These are phyloP conservation scores for Candida argentea DNA, from an alignment of 805 yeast species.

Conservation along the genomic window DNA sequence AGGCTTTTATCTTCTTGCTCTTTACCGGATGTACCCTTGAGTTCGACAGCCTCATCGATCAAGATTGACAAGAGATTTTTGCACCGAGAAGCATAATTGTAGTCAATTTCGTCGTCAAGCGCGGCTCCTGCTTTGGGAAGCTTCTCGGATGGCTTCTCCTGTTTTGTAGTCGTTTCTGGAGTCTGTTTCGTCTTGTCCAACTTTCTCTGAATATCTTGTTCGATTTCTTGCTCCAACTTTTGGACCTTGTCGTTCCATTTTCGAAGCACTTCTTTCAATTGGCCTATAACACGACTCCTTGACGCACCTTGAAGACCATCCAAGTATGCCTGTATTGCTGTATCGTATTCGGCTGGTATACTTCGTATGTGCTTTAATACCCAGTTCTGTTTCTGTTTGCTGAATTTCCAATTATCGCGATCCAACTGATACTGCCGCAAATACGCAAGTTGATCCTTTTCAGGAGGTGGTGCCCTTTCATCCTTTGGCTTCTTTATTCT, in stretches of 20 bases:
- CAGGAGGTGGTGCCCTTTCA: slow-evolving; percentile 65
- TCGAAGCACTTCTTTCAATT: slow-evolving; percentile 35
- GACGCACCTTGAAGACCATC: slow-evolving; percentile 65
- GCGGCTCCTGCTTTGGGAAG: slow-evolving; percentile 1
- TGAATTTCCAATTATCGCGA: slow-evolving; percentile 64
- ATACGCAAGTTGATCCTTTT: slow-evolving; percentile 63
- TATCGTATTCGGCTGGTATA: slow-evolving; percentile 45
- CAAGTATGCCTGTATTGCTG: slow-evolving; percentile 40
- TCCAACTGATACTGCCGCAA: slow-evolving; percentile 49
- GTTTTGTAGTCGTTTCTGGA: slow-evolving; percentile 9
- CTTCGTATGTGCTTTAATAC: slow-evolving; percentile 48
- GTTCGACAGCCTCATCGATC: slow-evolving; percentile 22
- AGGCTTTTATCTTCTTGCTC: too few relatives aligned
- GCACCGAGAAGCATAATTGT: slow-evolving; percentile 34
- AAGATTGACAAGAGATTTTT: slow-evolving; percentile 21
- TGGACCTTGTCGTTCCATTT: slow-evolving; percentile 47
- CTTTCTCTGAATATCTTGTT: slow-evolving; percentile 23
- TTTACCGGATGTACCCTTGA: slow-evolving; percentile 21
- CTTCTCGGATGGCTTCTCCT: slow-evolving; percentile 8
- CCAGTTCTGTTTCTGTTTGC: slow-evolving; percentile 85
- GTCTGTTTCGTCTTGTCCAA: slow-evolving; percentile 10
- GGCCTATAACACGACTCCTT: slow-evolving; percentile 42
- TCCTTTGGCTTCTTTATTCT: slow-evolving; percentile 57
- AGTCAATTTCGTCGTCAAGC: slow-evolving; percentile 16
- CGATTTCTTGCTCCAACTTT: slow-evolving; percentile 30